A percentile compares a stretch with the other conserved stretches of the same genome.
phyloP scores from a whole-genome alignment of 495 filamentous ascomycete genomes.

The Lichenothelia convexa region DNA sequence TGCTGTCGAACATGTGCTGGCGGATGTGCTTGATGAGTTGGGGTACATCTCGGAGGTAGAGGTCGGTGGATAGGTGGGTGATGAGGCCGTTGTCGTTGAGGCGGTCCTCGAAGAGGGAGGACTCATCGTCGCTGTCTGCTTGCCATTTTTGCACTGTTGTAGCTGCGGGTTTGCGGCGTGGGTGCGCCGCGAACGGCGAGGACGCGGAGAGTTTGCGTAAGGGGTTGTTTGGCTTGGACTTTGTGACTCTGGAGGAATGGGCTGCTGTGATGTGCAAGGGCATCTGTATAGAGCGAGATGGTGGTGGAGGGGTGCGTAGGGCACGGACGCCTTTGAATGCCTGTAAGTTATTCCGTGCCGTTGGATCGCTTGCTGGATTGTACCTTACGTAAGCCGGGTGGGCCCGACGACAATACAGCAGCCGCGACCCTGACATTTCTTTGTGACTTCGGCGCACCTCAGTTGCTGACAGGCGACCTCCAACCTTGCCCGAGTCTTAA shows the following conservation, averaged over 20 bases:
- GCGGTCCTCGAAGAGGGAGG: constrained; percentile 29
- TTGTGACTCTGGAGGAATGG: constrained; percentile 8
- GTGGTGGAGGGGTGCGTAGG: too few species aligned
- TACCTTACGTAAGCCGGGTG: too few species aligned
- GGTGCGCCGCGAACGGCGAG: constrained; percentile 3
- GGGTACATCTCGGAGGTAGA: constrained; percentile 41
- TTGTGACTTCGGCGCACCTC: too few species aligned
- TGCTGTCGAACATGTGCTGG: constrained; percentile 44
- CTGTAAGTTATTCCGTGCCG: too few species aligned
- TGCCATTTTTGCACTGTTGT: neutral
- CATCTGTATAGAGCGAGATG: too few species aligned
- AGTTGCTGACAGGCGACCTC: too few species aligned
- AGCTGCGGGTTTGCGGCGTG: constrained; percentile 2
- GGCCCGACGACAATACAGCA: too few species aligned
- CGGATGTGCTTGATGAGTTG: constrained; percentile 45
- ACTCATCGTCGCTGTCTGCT: constrained; percentile 18
- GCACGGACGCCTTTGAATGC: too few species aligned
- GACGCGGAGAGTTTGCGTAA: constrained; percentile 8
- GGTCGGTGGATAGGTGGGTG: constrained; percentile 30
- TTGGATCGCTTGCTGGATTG: too few species aligned
- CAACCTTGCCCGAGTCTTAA: too few species aligned
- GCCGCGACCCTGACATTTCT: too few species aligned
- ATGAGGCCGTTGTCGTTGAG: constrained; percentile 39
- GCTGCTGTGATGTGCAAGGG: constrained; percentile 9
- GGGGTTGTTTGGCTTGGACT: constrained; percentile 9